Evolutionary conservation across 2,329 filamentous ascomycete genomes (phyloP).

Genomic region (Macrophomina pseudophaseolina): DNA sequence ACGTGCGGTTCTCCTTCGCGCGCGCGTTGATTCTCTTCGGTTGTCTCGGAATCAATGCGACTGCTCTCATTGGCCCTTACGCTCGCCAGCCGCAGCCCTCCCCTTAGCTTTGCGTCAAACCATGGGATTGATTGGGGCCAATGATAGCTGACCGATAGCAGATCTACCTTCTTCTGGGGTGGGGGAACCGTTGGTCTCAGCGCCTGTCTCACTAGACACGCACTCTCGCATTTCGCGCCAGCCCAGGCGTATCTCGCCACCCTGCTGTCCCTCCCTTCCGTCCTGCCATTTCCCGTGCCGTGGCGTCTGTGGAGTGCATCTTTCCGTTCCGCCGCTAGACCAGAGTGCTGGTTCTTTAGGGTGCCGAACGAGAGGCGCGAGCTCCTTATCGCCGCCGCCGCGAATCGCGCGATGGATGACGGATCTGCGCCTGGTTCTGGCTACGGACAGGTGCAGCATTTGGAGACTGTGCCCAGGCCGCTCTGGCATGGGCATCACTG

Average conservation of each 20-base stretch:
- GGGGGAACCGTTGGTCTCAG: not conserved
- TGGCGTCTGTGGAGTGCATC: slow-evolving; percentile 5
- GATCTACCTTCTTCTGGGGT: not conserved
- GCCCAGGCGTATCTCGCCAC: not conserved
- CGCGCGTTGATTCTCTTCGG: not conserved
- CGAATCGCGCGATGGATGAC: not conserved
- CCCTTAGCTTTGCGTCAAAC: not conserved
- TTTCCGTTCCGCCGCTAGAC: not conserved
- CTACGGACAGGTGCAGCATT: not conserved
- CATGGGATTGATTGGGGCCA: not conserved
- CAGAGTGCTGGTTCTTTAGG: not conserved
- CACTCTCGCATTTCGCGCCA: not conserved
- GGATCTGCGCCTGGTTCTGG: not conserved
- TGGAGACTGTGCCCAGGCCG: not conserved
- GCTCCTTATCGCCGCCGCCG: not conserved
- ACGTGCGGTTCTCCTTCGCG: not conserved
- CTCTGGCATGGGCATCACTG: not conserved
- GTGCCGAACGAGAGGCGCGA: not conserved
- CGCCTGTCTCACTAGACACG: not conserved
- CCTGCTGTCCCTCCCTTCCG: not conserved
- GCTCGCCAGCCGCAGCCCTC: not conserved
- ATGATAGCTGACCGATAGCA: slow-evolving; percentile 9
- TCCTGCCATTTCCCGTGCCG: slow-evolving; percentile 1
- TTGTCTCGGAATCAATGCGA: not conserved
- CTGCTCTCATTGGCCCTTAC: not conserved